Evolutionary conservation across 495 filamentous ascomycete genomes (phyloP).

Genomic region (Daldinia bambusicola): DNA sequence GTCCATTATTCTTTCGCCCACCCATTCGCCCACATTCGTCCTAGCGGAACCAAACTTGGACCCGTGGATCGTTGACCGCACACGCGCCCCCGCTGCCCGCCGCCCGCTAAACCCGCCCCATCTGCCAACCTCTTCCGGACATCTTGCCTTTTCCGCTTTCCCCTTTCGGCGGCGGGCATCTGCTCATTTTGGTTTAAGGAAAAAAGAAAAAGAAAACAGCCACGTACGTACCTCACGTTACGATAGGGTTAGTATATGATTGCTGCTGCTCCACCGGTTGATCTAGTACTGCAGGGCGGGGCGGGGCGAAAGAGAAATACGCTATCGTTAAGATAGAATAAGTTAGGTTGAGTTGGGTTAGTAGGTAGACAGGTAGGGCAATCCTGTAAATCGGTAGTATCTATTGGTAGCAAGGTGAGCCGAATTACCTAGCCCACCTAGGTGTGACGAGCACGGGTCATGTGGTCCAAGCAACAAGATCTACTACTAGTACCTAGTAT

Average conservation of each 20-base stretch:
- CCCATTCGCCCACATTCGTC: not conserved
- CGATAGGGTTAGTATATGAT: not conserved
- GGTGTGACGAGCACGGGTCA: slow-evolving; percentile 2
- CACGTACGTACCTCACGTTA: not conserved
- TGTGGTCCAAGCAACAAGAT: slow-evolving; percentile 1
- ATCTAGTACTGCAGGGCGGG: slow-evolving; percentile 4
- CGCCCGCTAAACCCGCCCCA: not conserved
- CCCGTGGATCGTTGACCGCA: not conserved
- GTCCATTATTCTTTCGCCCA: no score
- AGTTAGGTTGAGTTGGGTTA: no score
- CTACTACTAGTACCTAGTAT: not conserved
- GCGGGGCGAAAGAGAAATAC: not conserved
- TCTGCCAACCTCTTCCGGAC: slow-evolving; percentile 3
- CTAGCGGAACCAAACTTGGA: slow-evolving; percentile 2
- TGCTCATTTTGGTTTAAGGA: not conserved
- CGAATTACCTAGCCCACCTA: not conserved
- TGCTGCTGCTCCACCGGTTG: not conserved
- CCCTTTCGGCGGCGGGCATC: not conserved
- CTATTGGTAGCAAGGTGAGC: not conserved
- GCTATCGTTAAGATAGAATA: no score
- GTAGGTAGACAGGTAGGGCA: not conserved
- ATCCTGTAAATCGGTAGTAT: not conserved
- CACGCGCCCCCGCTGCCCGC: no score
- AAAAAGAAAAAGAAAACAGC: not conserved
- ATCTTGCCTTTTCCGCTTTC: not conserved